Evolutionary conservation across 75 land plant genomes (phyloP), one percentile per base, ranked within the genome.

Genomic region (Pseudotsuga menziesii): DNA sequence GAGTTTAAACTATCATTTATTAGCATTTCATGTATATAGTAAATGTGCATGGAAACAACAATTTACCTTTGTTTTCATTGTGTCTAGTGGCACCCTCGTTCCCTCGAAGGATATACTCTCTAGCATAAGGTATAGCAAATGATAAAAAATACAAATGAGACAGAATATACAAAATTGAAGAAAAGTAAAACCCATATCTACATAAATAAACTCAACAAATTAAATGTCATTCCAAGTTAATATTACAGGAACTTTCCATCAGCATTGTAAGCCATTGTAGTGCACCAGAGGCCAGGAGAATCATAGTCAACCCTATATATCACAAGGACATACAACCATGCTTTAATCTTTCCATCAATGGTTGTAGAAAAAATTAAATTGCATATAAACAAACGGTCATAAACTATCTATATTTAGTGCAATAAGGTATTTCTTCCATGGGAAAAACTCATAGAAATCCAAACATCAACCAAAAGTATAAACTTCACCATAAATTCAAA

Each of bases 361-460:
- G 94, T 86, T 64, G 94, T 92, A 56, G 94, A 90, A 74, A 92
- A 92, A 36, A 92, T n/a, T 92, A 75, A 92, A 92, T 93, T 92
- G 91, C 81, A 83, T 15, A 64, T 39, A 69, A 79, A 56, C 12
- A 57, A 39, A 20, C 52, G 77, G 59, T 74, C 61, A 25, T 54
- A 22, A 77, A 57, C 17, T 56, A 36, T 36, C 41, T 55, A 44
- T 41, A n/a, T 58, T 57, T 29, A 26, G 56, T 19, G 36, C 19
- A 17, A 16, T 79, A 1, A 57, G 15, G 32, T 17, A 32, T n/a
- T 22, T 58, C 14, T 23, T 4, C 1, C 5, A 76, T 74, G 48
- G 58, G 4, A 8, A 75, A 8, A 20, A 23, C 35, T 52, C 12
- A 4, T n/a, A 61, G 56, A 36, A 79, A 76, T 17, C 5, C 29